Evolutionary conservation across 148 eudicot genomes (phyloP).

Genomic region (Rhododendron kiyosumense): DNA sequence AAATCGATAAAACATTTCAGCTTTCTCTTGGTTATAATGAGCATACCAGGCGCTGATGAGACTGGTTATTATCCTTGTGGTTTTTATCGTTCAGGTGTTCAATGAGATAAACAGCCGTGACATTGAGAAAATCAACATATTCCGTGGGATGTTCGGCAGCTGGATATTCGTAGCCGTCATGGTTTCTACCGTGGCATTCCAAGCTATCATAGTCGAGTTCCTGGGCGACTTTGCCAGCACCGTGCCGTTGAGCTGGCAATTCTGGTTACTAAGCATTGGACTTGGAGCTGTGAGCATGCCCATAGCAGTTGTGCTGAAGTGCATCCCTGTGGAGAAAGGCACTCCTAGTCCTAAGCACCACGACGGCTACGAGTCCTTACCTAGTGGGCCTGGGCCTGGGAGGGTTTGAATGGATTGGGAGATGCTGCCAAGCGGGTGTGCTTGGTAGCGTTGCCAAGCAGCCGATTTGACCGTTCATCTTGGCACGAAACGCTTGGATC

Average conservation of each 20-base stretch:
- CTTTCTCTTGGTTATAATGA: background rate
- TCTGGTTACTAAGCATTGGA: conserved; percentile 66
- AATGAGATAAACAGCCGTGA: conserved; percentile 97
- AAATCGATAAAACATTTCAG: background rate
- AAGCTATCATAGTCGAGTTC: conserved; percentile 78
- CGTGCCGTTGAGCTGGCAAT: conserved; percentile 79
- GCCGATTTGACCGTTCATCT: too few species aligned
- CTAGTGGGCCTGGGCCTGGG: conserved; percentile 47
- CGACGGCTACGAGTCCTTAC: conserved; percentile 63
- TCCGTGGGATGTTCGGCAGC: conserved; percentile 70
- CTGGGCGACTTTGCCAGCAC: conserved; percentile 90
- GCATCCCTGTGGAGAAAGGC: conserved; percentile 56
- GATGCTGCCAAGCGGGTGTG: too few species aligned
- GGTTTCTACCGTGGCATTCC: conserved; percentile 65
- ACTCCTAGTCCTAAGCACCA: conserved; percentile 27
- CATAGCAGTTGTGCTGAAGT: conserved; percentile 68
- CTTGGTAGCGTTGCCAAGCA: too few species aligned
- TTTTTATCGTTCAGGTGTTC: conserved; percentile 50
- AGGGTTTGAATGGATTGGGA: conserved; percentile 30
- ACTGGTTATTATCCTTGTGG: background rate
- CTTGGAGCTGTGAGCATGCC: conserved; percentile 75
- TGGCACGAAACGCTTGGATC: too few species aligned
- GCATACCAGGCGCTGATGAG: background rate
- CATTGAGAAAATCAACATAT: conserved; percentile 84
- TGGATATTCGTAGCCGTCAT: conserved; percentile 72